These are phyloP conservation scores for Pichia eremophila DNA, from an alignment of 805 yeast species.

Conservation along the genomic window DNA sequence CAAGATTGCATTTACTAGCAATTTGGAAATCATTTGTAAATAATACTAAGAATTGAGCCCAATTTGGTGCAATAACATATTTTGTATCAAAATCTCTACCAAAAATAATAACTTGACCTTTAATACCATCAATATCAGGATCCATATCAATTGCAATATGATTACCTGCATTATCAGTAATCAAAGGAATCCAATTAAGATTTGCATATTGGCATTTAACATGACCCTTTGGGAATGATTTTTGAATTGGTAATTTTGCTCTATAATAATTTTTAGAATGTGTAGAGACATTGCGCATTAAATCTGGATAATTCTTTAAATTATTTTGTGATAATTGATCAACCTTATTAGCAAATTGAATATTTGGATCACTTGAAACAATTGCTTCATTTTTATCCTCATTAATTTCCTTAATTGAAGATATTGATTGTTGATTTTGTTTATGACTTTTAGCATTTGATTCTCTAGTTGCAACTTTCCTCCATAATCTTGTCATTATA, in stretches of 20 bases:
- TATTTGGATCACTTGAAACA: constrained; percentile 12
- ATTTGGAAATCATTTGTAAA: constrained; percentile 59
- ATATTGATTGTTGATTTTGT: not conserved
- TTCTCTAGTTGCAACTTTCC: constrained; percentile 41
- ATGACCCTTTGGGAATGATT: constrained; percentile 63
- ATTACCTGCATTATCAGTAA: constrained; percentile 81
- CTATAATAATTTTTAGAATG: constrained; percentile 25
- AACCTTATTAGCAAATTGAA: constrained; percentile 12
- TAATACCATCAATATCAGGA: constrained; percentile 60
- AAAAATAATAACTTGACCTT: constrained; percentile 83
- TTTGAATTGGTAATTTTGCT: constrained; percentile 39
- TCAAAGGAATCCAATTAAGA: constrained; percentile 79
- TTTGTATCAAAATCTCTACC: constrained; percentile 90
- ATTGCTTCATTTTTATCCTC: not conserved
- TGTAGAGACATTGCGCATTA: constrained; percentile 18
- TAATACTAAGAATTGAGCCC: constrained; percentile 75
- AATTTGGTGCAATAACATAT: constrained; percentile 69
- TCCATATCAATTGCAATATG: constrained; percentile 80
- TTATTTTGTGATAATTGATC: constrained; percentile 9
- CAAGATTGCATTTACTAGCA: constrained; percentile 3
- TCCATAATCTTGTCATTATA: constrained; percentile 75
- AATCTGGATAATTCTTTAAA: constrained; percentile 16
- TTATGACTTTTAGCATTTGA: not conserved
- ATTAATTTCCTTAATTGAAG: not conserved
- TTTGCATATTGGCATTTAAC: constrained; percentile 68